Evolutionary conservation across 306 rosid genomes (phyloP).

Genomic region (Castanospermum australe): DNA sequence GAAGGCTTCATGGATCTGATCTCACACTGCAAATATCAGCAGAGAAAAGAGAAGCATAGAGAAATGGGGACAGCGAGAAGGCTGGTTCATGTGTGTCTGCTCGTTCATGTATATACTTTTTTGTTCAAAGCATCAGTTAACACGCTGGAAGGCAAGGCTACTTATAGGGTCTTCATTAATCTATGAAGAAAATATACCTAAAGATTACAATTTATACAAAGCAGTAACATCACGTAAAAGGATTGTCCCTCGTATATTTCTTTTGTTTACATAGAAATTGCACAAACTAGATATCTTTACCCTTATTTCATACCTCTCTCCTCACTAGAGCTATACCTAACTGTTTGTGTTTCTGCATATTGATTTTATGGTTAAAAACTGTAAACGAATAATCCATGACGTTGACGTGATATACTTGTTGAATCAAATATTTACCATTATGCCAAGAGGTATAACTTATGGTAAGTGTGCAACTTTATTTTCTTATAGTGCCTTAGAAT

Average conservation of each 20-base stretch:
- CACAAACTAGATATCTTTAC: neutral
- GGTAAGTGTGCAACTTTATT: too few species aligned
- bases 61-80: neutral
- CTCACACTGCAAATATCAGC: neutral
- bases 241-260: neutral
- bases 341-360: too few species aligned
- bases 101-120: neutral
- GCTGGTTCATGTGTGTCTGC: neutral
- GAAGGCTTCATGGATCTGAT: slow-evolving; percentile 28
- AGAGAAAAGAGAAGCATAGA: neutral
- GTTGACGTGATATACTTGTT: too few species aligned
- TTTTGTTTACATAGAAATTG: neutral
- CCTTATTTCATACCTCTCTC: neutral
- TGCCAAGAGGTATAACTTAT: too few species aligned
- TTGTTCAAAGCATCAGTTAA: neutral
- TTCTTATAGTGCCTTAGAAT: too few species aligned
- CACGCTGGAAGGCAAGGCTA: neutral
- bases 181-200: neutral
- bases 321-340: too few species aligned
- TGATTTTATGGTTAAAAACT: too few species aligned
- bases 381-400: too few species aligned
- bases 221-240: neutral
- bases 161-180: neutral
- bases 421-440: too few species aligned
- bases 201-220: slow-evolving; percentile 7